These are phyloP conservation scores for Elsinoe batatas DNA, from an alignment of 2,329 filamentous ascomycete species.

Conservation along the genomic window DNA sequence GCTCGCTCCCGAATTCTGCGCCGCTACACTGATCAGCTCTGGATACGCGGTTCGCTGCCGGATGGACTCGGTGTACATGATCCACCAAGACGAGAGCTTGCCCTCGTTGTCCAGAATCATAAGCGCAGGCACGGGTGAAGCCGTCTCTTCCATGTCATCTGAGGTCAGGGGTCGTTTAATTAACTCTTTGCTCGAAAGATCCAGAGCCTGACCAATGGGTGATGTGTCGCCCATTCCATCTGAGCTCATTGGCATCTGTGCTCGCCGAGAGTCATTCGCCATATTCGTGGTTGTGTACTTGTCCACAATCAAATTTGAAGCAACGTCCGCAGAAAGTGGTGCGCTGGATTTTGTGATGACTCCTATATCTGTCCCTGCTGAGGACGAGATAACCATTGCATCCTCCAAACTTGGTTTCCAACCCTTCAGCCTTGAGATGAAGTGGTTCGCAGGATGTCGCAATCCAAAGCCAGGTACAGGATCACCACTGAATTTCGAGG, in stretches of 20 bases:
- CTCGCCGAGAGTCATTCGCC: constrained; percentile 63
- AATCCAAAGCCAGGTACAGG: constrained; percentile 58
- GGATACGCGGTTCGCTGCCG: constrained; percentile 62
- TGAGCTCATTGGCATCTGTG: constrained; percentile 54
- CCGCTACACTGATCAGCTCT: constrained; percentile 49
- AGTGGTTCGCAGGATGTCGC: constrained; percentile 58
- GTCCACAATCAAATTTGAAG: constrained; percentile 50
- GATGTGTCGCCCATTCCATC: constrained; percentile 60
- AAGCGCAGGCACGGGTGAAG: constrained; percentile 70
- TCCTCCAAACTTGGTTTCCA: constrained; percentile 76
- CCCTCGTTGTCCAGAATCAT: constrained; percentile 86
- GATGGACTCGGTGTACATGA: constrained; percentile 82
- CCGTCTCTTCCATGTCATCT: constrained; percentile 66
- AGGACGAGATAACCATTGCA: constrained; percentile 71
- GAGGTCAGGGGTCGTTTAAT: constrained; percentile 64
- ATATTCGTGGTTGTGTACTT: constrained; percentile 66
- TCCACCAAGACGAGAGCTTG: constrained; percentile 76
- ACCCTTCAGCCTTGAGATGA: constrained; percentile 63
- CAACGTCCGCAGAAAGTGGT: constrained; percentile 52
- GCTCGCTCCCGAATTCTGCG: constrained; percentile 17
- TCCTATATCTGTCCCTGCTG: constrained; percentile 67
- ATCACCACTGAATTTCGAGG: constrained; percentile 59
- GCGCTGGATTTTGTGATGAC: constrained; percentile 64
- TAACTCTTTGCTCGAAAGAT: constrained; percentile 73
- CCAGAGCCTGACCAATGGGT: constrained; percentile 68